These are phyloP conservation scores for Heliamphora pulchella DNA, from an alignment of 179 eudicot genomes.

Conservation along the genomic window DNA sequence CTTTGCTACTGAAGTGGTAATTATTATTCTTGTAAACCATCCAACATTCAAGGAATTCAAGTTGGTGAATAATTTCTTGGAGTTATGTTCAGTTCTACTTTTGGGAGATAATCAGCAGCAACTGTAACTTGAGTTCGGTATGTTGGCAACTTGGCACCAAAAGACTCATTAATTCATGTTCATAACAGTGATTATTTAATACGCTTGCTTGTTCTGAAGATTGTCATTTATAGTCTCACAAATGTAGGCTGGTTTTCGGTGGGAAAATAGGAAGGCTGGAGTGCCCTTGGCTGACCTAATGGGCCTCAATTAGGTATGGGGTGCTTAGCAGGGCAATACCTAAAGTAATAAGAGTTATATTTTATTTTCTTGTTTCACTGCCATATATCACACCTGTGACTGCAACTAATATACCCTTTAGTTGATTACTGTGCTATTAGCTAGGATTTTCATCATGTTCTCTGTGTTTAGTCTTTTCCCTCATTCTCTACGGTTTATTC, in stretches of 20 bases:
- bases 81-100: neutral
- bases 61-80: too few relatives aligned
- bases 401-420: neutral
- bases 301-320: neutral
- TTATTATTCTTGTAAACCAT: neutral
- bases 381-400: neutral
- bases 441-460: neutral
- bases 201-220: neutral
- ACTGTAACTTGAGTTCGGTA: neutral
- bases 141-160: neutral
- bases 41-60: neutral
- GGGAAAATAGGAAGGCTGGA: neutral
- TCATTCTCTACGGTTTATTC: neutral
- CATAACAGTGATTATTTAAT: neutral
- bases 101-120: neutral
- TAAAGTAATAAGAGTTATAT: neutral
- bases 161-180: too few relatives aligned
- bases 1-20: neutral
- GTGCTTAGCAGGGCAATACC: neutral
- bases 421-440: neutral
- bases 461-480: neutral
- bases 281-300: neutral
- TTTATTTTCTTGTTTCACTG: neutral
- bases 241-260: neutral
- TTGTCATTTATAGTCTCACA: neutral